Conservation (phyloP, 331 rosid genomes). For the Saraca asoca region DNA sequence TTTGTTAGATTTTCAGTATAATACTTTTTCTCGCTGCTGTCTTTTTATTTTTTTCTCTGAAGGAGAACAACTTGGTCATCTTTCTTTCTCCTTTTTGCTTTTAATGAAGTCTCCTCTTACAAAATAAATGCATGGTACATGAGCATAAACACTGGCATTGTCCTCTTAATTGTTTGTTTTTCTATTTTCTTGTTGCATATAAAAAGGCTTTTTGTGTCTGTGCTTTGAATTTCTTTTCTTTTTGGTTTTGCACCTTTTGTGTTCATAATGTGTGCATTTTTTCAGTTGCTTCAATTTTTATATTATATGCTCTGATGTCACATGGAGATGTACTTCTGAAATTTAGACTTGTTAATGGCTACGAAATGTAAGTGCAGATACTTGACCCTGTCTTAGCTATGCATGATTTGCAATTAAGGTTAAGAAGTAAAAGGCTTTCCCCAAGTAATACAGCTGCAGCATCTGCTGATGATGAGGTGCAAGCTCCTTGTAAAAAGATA, state of each 20-base stretch:
- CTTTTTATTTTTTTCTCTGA: neutral
- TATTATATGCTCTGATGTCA: constrained; percentile 14
- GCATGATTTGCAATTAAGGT: constrained; percentile 40
- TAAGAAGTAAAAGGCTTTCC: constrained; percentile 41
- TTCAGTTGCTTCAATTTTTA: constrained; percentile 23
- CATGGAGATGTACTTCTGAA: constrained; percentile 24
- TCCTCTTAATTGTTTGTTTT: too few relatives aligned
- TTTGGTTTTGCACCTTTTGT: neutral
- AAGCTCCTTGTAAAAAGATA: constrained; percentile 46
- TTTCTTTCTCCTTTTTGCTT: neutral
- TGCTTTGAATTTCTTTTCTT: neutral
- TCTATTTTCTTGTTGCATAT: too few relatives aligned
- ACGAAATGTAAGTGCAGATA: constrained; percentile 53
- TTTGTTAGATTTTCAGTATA: neutral
- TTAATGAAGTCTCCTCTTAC: too few relatives aligned
- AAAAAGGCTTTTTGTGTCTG: neutral
- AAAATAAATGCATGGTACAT: too few relatives aligned
- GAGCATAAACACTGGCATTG: too few relatives aligned
- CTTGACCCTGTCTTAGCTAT: constrained; percentile 57
- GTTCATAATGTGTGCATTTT: constrained; percentile 16
- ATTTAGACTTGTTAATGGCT: constrained; percentile 37
- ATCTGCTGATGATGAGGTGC: constrained; percentile 38
- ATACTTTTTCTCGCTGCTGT: neutral
- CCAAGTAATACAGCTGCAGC: constrained; percentile 22
- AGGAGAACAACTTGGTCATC: neutral